Evolutionary conservation across 768 basidiomycete species (phyloP), one percentile per base, ranked within the genome.

Genomic region (Leccinellum rugosiceps): DNA sequence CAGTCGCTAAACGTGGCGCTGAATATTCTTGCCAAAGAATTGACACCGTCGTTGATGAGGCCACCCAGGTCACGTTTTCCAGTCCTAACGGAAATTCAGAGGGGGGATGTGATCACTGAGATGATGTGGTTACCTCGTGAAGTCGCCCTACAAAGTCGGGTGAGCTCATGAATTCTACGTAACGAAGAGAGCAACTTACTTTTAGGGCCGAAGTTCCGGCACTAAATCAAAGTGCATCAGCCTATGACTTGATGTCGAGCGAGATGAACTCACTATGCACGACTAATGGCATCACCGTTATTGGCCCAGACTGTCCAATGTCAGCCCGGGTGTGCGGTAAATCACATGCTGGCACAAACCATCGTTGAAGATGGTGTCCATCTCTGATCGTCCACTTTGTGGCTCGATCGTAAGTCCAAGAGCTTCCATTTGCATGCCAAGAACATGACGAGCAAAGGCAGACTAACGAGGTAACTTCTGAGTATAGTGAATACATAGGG

Each of bases 141-240:
- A 95, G 72, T 94, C 92, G 13, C 92, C 88, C 89, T 93, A 58
- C 17, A 3, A 52, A 47, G 8, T 48, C 44, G 47, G 34, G 28
- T 68, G 43, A 63, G 53, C 21, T 41, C 15, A 38, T n/a, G n/a
- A 19, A 50, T 21, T 57, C 41, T 30, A 46, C 35, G 15, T 8
- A 25, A 4, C 17, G 19, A 34, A 14, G 52, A 34, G 52, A 56
- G 9, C 52, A 10, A 71, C 82, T 66, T 51, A 87, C 94, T 81
- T 98, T 99, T 44, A 98, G 76, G 4, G 97, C 97, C 26, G 93
- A 96, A 0, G 97, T 98, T 21, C 97, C 96, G 46, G 97, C 92
- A 67, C 91, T 94, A 61, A n/a, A 53, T 56, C 43, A 23, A 32
- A 72, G 70, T 51, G 66, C 35, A 53, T 58, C n/a, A 50, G 26